Conservation (phyloP, 2,329 filamentous ascomycete species). For the Aureobasidium sp. region DNA sequence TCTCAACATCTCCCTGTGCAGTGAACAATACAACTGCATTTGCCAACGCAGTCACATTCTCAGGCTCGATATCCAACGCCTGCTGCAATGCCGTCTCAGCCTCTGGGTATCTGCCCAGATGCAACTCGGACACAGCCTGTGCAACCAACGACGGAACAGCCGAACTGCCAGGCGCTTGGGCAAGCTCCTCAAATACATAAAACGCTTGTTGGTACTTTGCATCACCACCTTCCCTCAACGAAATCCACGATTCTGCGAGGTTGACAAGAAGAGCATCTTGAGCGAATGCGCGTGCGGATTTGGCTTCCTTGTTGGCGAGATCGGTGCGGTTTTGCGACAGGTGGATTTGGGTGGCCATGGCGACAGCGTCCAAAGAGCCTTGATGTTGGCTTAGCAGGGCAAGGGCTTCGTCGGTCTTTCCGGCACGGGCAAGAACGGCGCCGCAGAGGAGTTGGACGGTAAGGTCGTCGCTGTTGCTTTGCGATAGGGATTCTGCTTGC, state of each 20-base stretch:
- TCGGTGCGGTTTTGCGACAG: constrained; percentile 87
- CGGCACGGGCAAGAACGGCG: constrained; percentile 72
- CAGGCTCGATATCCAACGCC: constrained; percentile 66
- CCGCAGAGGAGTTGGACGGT: constrained; percentile 75
- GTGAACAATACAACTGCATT: constrained; percentile 76
- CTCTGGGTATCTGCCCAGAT: constrained; percentile 81
- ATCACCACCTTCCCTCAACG: constrained; percentile 82
- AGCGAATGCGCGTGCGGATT: constrained; percentile 81
- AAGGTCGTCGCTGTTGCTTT: constrained; percentile 62
- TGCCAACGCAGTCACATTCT: constrained; percentile 67
- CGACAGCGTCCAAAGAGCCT: constrained; percentile 70
- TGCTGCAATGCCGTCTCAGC: constrained; percentile 79
- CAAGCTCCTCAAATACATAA: constrained; percentile 95
- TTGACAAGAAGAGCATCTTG: constrained; percentile 93
- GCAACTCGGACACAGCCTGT: constrained; percentile 85
- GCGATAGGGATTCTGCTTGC: constrained; percentile 61
- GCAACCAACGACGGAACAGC: constrained; percentile 70
- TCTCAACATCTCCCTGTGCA: constrained; percentile 59
- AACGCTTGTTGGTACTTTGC: constrained; percentile 95
- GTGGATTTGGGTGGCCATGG: constrained; percentile 85
- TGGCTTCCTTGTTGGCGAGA: constrained; percentile 82
- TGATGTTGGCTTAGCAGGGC: constrained; percentile 74
- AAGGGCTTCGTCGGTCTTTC: constrained; percentile 78
- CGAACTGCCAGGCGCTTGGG: constrained; percentile 74
- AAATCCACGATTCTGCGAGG: constrained; percentile 91